These are phyloP conservation scores for Torulaspora delbrueckii DNA, from an alignment of 805 yeast genomes.

Conservation along the genomic window DNA sequence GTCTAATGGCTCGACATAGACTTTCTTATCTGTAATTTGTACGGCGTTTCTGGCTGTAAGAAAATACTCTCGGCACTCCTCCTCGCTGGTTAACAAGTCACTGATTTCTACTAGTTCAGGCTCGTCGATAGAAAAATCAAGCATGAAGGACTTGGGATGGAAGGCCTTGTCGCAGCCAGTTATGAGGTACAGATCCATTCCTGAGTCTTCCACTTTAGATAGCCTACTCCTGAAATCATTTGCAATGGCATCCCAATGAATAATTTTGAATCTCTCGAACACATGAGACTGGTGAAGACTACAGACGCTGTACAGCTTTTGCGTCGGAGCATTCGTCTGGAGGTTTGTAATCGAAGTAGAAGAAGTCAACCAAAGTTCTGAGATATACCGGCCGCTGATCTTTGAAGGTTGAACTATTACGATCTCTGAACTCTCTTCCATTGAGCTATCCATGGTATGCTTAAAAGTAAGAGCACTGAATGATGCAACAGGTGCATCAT, in stretches of 20 bases:
- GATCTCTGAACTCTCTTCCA: slow-evolving; percentile 16
- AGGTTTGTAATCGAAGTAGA: slow-evolving; percentile 21
- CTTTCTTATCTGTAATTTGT: slow-evolving; percentile 15
- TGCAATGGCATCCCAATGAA: slow-evolving; percentile 2
- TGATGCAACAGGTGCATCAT: slow-evolving; percentile 10
- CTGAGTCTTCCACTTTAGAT: neutral
- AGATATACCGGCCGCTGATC: slow-evolving; percentile 3
- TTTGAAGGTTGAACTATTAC: slow-evolving; percentile 11
- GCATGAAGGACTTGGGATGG: slow-evolving; percentile 8
- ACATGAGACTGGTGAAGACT: slow-evolving; percentile 13
- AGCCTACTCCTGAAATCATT: slow-evolving; percentile 1
- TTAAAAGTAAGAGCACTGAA: slow-evolving; percentile 14
- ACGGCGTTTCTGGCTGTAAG: slow-evolving; percentile 13
- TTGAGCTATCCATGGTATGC: slow-evolving; percentile 21
- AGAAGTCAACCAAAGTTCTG: slow-evolving; percentile 23
- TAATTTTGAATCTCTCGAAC: slow-evolving; percentile 7
- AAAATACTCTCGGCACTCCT: slow-evolving; percentile 8
- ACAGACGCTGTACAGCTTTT: slow-evolving; percentile 12
- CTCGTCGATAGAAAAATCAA: slow-evolving; percentile 7
- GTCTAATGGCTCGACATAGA: slow-evolving; percentile 11
- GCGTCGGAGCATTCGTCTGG: slow-evolving; percentile 3
- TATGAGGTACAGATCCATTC: slow-evolving; percentile 7
- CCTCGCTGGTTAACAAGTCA: slow-evolving; percentile 15
- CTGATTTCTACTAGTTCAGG: slow-evolving; percentile 17
- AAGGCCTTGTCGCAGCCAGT: slow-evolving; percentile 12